Percentiles rank a stretch among this genome's conserved stretches.
phyloP scores from a whole-genome alignment of 805 yeast species.

The Wickerhamiella bombiphila region DNA sequence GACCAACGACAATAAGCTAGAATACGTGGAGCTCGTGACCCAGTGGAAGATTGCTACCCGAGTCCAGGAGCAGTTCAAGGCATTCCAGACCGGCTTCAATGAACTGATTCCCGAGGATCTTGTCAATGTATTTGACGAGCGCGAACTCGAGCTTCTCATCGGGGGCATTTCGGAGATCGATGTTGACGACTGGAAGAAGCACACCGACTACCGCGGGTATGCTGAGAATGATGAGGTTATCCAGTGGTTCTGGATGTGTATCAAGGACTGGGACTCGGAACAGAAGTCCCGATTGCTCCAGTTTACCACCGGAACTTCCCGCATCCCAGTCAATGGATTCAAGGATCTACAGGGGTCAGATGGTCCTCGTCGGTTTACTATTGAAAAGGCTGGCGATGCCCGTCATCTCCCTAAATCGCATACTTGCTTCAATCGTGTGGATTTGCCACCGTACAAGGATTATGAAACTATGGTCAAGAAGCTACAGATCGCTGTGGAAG shows the following conservation, averaged over 20 bases:
- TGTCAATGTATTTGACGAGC: slow-evolving; percentile 92
- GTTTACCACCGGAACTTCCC: slow-evolving; percentile 96
- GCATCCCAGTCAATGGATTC: slow-evolving; percentile 98
- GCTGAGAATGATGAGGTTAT: slow-evolving; percentile 92
- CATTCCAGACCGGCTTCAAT: slow-evolving; percentile 93
- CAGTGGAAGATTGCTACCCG: slow-evolving; percentile 93
- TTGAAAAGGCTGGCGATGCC: slow-evolving; percentile 93
- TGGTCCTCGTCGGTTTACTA: slow-evolving; percentile 97
- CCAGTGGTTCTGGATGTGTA: slow-evolving; percentile 97
- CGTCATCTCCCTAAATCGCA: slow-evolving; percentile 91
- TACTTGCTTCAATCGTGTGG: slow-evolving; percentile 98
- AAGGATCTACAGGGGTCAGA: slow-evolving; percentile 97
- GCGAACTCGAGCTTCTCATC: slow-evolving; percentile 88
- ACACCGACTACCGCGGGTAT: slow-evolving; percentile 96
- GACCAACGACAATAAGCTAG: slow-evolving; percentile 72
- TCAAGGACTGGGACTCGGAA: slow-evolving; percentile 88
- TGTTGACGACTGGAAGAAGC: slow-evolving; percentile 97
- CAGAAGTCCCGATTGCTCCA: slow-evolving; percentile 91
- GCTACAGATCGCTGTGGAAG: slow-evolving; percentile 91
- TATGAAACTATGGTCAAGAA: slow-evolving; percentile 77
- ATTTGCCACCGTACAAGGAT: slow-evolving; percentile 83
- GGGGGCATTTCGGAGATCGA: slow-evolving; percentile 98
- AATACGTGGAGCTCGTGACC: slow-evolving; percentile 84
- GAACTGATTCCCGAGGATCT: slow-evolving; percentile 95
- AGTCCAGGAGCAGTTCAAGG: slow-evolving; percentile 89